phyloP scores from a whole-genome alignment of 345 rosid species.

The Moricandia moricandioides region DNA sequence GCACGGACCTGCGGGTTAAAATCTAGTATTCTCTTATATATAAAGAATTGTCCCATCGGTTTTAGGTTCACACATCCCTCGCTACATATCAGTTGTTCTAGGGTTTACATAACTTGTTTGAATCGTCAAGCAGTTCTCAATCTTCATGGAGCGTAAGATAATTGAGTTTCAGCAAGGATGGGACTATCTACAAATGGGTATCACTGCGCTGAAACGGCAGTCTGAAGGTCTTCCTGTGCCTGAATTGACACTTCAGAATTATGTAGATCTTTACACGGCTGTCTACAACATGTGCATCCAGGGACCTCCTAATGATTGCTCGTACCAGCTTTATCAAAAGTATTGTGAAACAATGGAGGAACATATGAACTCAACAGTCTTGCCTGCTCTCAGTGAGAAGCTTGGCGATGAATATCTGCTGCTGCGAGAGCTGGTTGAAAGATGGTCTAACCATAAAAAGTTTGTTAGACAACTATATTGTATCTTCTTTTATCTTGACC shows the following conservation, averaged over 20 bases:
- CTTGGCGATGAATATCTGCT: conserved; percentile 65
- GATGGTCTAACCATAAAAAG: conserved; percentile 79
- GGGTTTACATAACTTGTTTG: too few species aligned
- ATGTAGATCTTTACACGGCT: conserved; percentile 75
- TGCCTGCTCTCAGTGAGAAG: conserved; percentile 64
- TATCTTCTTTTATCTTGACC: conserved; percentile 63
- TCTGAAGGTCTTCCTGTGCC: too few species aligned
- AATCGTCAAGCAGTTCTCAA: too few species aligned
- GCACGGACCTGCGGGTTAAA: too few species aligned
- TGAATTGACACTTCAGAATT: conserved; percentile 38
- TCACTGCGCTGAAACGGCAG: too few species aligned
- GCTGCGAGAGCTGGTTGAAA: conserved; percentile 71
- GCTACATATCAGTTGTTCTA: too few species aligned
- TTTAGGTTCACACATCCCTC: too few species aligned
- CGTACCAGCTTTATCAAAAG: conserved; percentile 77
- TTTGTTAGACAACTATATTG: neutral
- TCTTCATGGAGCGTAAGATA: too few species aligned
- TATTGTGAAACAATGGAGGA: conserved; percentile 61
- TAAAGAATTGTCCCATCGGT: too few species aligned
- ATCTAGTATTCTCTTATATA: too few species aligned
- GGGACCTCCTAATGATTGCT: conserved; percentile 64
- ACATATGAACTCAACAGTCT: conserved; percentile 53
- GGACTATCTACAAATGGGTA: too few species aligned
- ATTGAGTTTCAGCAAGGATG: too few species aligned
- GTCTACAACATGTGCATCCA: conserved; percentile 73